These are phyloP conservation scores for Solanum dulcamara DNA, from an alignment of 257 asterid species.

Conservation along the genomic window DNA sequence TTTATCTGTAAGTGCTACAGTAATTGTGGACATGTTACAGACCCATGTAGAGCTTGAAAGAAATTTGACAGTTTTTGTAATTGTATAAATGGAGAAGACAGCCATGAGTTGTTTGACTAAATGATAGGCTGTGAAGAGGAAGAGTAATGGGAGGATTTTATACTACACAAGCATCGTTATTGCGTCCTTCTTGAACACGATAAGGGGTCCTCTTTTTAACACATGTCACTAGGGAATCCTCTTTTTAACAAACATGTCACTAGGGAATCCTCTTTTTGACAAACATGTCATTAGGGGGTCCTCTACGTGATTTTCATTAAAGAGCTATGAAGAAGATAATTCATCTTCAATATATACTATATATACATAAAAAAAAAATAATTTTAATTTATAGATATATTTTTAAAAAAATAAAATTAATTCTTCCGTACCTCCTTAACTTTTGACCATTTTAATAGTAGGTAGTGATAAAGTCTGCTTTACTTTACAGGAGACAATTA, in stretches of 20 bases:
- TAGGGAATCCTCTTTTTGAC: not conserved
- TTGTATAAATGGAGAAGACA: not conserved
- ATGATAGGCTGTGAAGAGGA: not conserved
- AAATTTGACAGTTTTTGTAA: not conserved
- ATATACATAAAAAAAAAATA: too few relatives aligned
- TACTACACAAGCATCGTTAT: not conserved
- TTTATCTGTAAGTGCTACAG: not conserved
- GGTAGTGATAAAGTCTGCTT: too few relatives aligned
- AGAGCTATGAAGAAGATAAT: too few relatives aligned
- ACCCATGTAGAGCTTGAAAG: not conserved
- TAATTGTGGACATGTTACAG: not conserved
- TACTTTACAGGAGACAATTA: not conserved
- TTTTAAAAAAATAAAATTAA: too few relatives aligned
- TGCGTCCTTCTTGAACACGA: not conserved
- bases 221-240: not conserved
- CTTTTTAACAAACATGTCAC: not conserved
- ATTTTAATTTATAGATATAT: too few relatives aligned
- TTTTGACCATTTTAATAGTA: not conserved
- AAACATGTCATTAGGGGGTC: not conserved
- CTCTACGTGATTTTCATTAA: too few relatives aligned
- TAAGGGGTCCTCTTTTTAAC: not conserved
- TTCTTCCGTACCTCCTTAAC: not conserved
- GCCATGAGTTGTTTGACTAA: not conserved
- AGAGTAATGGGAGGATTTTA: not conserved
- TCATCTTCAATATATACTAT: too few relatives aligned